These are phyloP conservation scores for Rhodotorula paludigena DNA, from an alignment of 768 basidiomycete species.

Conservation along the genomic window DNA sequence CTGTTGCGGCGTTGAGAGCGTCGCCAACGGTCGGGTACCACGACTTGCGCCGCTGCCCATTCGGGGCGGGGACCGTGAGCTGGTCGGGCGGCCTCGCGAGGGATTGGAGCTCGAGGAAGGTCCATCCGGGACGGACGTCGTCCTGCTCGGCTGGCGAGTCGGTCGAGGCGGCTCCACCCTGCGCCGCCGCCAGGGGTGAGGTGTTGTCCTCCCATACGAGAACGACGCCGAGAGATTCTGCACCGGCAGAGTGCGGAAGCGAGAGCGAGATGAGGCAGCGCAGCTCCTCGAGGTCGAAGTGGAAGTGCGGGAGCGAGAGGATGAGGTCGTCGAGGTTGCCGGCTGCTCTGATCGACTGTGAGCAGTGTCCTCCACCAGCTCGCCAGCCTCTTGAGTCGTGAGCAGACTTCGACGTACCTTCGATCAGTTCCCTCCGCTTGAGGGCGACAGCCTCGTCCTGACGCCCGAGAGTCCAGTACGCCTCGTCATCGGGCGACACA, in stretches of 20 bases:
- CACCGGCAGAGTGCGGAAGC: conserved; percentile 8
- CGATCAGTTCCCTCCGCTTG: background rate
- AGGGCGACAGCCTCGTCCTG: background rate
- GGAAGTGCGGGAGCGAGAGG: background rate
- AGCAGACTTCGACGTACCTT: background rate
- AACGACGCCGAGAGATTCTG: background rate
- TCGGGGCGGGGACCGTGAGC: background rate
- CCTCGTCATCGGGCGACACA: background rate
- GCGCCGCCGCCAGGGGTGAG: background rate
- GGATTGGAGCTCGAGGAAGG: conserved; percentile 8
- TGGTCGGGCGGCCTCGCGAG: background rate
- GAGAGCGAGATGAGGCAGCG: conserved; percentile 6
- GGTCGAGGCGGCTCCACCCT: background rate
- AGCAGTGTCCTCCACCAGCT: background rate
- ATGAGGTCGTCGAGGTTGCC: conserved; percentile 7
- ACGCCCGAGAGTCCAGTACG: conserved; percentile 5
- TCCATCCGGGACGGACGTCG: conserved; percentile 14
- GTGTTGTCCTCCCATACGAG: background rate
- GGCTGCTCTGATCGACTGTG: background rate
- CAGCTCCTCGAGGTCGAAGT: conserved; percentile 8
- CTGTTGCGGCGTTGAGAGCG: background rate
- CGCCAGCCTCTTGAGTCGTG: no score
- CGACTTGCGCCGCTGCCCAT: background rate
- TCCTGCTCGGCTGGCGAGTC: background rate
- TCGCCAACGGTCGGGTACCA: conserved; percentile 6